Evolutionary conservation across 768 basidiomycete genomes (phyloP), one percentile per base, ranked within the genome.

Genomic region (Cystofilobasidium capitatum): DNA sequence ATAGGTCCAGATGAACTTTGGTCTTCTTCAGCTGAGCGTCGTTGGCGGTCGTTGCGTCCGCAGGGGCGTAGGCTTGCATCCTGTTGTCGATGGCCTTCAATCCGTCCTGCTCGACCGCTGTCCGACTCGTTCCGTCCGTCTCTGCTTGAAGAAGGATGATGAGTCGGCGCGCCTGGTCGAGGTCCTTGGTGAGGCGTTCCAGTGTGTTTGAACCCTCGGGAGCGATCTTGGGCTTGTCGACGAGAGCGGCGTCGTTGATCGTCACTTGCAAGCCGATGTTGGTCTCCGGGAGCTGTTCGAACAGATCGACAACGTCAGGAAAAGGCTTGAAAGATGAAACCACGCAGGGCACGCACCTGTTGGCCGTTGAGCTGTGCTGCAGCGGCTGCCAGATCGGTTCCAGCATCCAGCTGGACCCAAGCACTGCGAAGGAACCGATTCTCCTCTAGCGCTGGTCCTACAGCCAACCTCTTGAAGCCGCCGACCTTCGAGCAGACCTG

Each of bases 371-470:
- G 72, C 72, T 88, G 86, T 44, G 80, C 73, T 78, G 93, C 83
- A 7, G 89, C 86, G 20, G 78, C 73, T 2, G 80, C 73, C 84
- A 97, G 90, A 72, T 96, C 89, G 13, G 87, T 84, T 70, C 91
- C 90, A 37, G 90, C 88, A 47, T 78, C 79, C 75, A 93, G 96
- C 70, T 85, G 85, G 68, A 96, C 80, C 92, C 93, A 97, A 16
- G 91, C 94, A 1, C 91, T 89, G 37, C 94, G 88, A 75, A 94
- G 91, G 76, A 88, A 97, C 72, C 88, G 89, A 68, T 91, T 86
- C 78, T 93, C 93, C 76, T 91, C 89, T 47, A 90, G 78, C 13
- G 94, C 93, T 71, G 97, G 93, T 33, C 90, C 91, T 0, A 97
- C 79, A 12, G 91, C 91, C 20, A 98, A 83, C 77, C 94, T 88